These are phyloP conservation scores for Penicillium sp. DNA, from an alignment of 2,329 filamentous ascomycete species.

Conservation along the genomic window DNA sequence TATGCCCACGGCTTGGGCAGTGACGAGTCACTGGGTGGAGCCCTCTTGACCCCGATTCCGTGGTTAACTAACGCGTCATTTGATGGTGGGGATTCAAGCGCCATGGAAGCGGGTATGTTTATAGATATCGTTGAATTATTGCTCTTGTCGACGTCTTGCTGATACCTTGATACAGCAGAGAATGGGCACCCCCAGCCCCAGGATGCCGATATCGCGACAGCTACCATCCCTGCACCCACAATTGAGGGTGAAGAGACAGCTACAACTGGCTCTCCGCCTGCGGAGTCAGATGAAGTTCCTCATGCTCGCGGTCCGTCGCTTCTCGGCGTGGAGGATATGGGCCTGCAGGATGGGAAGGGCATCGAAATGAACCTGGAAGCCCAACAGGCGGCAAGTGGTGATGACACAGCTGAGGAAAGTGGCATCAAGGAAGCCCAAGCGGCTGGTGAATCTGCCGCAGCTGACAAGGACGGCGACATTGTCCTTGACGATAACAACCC, in stretches of 20 bases:
- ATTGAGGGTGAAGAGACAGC: constrained; percentile 22
- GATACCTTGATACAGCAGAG: constrained; percentile 3
- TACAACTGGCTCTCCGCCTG: constrained; percentile 29
- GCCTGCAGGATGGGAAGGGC: constrained; percentile 63
- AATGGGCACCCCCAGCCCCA: constrained; percentile 3
- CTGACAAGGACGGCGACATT: constrained; percentile 40
- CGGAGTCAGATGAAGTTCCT: constrained; percentile 63
- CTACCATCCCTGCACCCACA: not conserved
- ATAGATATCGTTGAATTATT: not conserved
- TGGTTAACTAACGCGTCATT: constrained; percentile 63
- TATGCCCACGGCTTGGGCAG: constrained; percentile 61
- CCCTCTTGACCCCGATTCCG: constrained; percentile 87
- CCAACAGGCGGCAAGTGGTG: constrained; percentile 5
- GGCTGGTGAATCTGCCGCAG: constrained; percentile 8
- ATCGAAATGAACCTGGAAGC: constrained; percentile 41
- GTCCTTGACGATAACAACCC: constrained; percentile 34
- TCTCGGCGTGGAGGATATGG: constrained; percentile 84
- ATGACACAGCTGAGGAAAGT: constrained; percentile 8
- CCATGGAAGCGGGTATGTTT: constrained; percentile 21
- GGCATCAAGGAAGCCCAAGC: constrained; percentile 10
- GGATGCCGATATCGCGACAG: constrained; percentile 2
- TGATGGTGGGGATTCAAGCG: constrained; percentile 22
- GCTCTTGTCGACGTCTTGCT: not conserved
- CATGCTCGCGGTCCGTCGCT: constrained; percentile 82
- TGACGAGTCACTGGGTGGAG: constrained; percentile 86